Percentiles rank a stretch among this genome's conserved stretches.
phyloP scores from a whole-genome alignment of 2,329 filamentous ascomycete genomes.

The Cytospora paraplurivora region DNA sequence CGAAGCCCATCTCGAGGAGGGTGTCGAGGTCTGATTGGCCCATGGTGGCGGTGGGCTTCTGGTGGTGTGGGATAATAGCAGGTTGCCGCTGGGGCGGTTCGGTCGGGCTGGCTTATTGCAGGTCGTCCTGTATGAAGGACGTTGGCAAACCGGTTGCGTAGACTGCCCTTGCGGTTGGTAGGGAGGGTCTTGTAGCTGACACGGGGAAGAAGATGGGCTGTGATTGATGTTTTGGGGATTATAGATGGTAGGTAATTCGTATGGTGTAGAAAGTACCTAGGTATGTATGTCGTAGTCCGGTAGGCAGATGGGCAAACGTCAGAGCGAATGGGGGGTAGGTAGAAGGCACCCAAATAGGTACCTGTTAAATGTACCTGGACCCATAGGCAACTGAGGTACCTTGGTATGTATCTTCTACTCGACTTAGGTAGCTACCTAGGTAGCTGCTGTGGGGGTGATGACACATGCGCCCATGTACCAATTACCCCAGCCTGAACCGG shows the following conservation, averaged over 20 bases:
- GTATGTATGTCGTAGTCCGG: background rate
- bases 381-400: no score
- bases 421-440: background rate
- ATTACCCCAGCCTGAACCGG: background rate
- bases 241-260: background rate
- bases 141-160: background rate
- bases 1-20: slow-evolving; percentile 77
- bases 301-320: slow-evolving; percentile 1
- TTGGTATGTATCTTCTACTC: no score
- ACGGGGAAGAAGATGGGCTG: background rate
- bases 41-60: slow-evolving; percentile 42
- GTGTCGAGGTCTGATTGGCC: slow-evolving; percentile 61
- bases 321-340: background rate
- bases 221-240: background rate
- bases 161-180: background rate
- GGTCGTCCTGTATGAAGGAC: background rate
- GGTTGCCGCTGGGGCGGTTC: slow-evolving; percentile 10
- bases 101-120: background rate
- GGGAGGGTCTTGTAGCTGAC: background rate
- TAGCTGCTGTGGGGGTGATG: background rate
- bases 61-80: background rate
- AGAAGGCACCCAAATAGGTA: background rate
- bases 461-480: background rate
- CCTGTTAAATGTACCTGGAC: no score
- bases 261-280: background rate